Conservation (phyloP, 352 stramenopile genomes). For the Globisporangium ultimum region DNA sequence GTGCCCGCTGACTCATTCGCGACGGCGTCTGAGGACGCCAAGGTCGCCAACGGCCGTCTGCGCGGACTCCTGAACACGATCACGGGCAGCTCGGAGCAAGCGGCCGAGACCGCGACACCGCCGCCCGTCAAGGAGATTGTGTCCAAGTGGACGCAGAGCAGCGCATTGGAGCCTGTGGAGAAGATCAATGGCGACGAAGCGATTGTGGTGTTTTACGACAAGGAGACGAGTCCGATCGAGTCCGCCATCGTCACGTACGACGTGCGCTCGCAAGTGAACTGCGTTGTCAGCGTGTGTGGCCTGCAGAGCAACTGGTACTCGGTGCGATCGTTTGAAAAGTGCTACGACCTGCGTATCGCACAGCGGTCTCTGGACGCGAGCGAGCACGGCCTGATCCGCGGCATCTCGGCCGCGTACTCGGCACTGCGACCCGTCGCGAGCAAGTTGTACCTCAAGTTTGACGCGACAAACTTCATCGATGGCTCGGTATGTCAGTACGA, state of each 20-base stretch:
- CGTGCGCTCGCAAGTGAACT: constrained; percentile 62
- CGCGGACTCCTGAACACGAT: constrained; percentile 38
- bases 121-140: constrained; percentile 34
- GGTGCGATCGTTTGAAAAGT: constrained; percentile 55
- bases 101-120: constrained; percentile 7
- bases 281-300: constrained; percentile 72
- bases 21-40: constrained; percentile 9
- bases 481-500: constrained; percentile 63
- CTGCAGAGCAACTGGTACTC: constrained; percentile 55
- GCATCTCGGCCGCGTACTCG: constrained; percentile 66
- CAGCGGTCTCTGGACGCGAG: constrained; percentile 47
- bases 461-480: constrained; percentile 74
- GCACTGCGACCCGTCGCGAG: constrained; percentile 40
- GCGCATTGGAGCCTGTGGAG: constrained; percentile 31
- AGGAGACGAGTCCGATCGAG: constrained; percentile 31
- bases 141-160: constrained; percentile 31
- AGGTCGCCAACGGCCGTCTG: constrained; percentile 26
- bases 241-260: constrained; percentile 69
- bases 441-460: constrained; percentile 80
- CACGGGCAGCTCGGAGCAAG: constrained; percentile 7
- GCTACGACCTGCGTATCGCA: constrained; percentile 69
- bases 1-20: background rate
- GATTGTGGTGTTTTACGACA: constrained; percentile 73
- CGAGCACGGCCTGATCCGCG: constrained; percentile 62
- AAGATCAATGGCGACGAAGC: constrained; percentile 62